Base-by-base conservation (phyloP, 1,284 basidiomycete species). In the Ceratobasidium sp. region DNA sequence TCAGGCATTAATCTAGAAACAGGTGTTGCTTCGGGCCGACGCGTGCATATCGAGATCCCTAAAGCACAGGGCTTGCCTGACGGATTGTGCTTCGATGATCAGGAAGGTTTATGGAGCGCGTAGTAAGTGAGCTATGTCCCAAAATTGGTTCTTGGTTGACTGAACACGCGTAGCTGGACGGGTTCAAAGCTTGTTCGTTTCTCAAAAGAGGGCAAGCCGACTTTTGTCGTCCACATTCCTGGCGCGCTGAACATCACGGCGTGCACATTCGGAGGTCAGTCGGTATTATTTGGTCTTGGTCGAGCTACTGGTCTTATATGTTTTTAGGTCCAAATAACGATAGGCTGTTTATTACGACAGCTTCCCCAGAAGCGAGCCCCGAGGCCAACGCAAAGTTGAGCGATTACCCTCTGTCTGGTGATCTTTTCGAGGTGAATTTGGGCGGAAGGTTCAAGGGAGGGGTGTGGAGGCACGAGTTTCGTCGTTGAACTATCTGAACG, bases 61-160 rank as follows among this genome's bases (percentile, higher is more conserved):
- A 84, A 84, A 51, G 83, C 86, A 2, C 90, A 74, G 24, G 74
- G 72, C 16, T 31, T 61, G 16, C 76, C 74, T 69, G 90, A 91
- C 79, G 89, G 90, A 2, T 81, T 91, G 39, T 91, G 89, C 79
- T 81, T 90, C 46, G 90, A 91, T 79, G 83, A 81, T 65, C 86
- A 88, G 74, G 89, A 89, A n/a, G 85, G 85, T 69, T 81, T 90
- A 68, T 91, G 90, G 89, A 88, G 88, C 78, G 89, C 90, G 66
- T 83, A 89, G 88, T 89, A 76, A 76, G 83, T 80, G 62, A 51
- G 1, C 46, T 61, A 64, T 76, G 62, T 56, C 72, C 69, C 66
- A 29, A 29, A 41, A n/a, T 1, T 14, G 6, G 16, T 1, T 39
- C 54, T 22, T 46, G 27, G 39, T 58, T n/a, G 11, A 61, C 51